Percentiles rank a stretch among this genome's conserved stretches.
Conservation (phyloP, 2,329 filamentous ascomycete genomes). For the Epichloe coenophiala region DNA sequence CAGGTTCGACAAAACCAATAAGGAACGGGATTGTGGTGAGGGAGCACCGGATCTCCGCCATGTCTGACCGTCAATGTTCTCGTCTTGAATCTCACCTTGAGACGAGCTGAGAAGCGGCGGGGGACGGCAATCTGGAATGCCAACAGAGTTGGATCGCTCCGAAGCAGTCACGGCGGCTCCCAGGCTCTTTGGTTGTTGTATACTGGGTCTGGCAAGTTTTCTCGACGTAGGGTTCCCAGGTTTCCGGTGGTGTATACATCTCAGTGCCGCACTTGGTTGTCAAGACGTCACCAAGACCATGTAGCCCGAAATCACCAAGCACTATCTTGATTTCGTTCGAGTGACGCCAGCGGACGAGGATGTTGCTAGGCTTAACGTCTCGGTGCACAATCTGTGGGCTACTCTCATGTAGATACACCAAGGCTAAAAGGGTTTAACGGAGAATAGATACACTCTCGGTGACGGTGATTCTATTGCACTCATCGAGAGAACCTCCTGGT, state of each 20-base stretch:
- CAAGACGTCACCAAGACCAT: slow-evolving; percentile 45
- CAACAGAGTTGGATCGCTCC: too few relatives aligned
- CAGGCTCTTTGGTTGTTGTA: slow-evolving; percentile 3
- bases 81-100: too few relatives aligned
- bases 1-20: not conserved
- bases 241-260: not conserved
- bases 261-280: slow-evolving; percentile 34
- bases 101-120: not conserved
- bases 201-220: slow-evolving; percentile 30
- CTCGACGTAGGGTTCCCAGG: not conserved
- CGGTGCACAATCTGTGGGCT: slow-evolving; percentile 58
- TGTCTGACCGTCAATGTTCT: not conserved
- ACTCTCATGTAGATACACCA: slow-evolving; percentile 9
- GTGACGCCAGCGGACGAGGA: slow-evolving; percentile 42
- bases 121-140: too few relatives aligned
- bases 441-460: slow-evolving; percentile 7
- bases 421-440: slow-evolving; percentile 7
- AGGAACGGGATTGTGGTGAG: not conserved
- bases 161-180: too few relatives aligned
- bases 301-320: not conserved
- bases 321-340: not conserved
- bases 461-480: slow-evolving; percentile 4
- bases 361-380: slow-evolving; percentile 89
- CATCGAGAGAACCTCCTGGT: slow-evolving; percentile 3
- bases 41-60: slow-evolving; percentile 2